Evolutionary conservation across 129 eudicot genomes (phyloP).

Genomic region (Centaurea solstitialis): DNA sequence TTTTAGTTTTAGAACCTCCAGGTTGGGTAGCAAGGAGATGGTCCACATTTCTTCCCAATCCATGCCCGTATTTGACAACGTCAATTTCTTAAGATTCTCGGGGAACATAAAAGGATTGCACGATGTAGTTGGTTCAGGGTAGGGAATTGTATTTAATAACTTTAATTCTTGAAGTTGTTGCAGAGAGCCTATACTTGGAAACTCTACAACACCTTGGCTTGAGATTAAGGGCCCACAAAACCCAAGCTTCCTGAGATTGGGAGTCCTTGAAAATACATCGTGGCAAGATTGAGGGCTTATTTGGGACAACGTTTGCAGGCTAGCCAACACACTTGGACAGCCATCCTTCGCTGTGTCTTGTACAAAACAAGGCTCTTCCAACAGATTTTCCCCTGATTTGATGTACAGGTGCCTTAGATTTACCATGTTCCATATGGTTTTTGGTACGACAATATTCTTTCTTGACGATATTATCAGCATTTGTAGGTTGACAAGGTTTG

Average conservation of each 20-base stretch:
- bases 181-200: slow-evolving; percentile 23
- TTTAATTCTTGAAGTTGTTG: slow-evolving; percentile 35
- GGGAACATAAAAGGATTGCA: slow-evolving; percentile 23
- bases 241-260: slow-evolving; percentile 33
- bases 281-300: slow-evolving; percentile 16
- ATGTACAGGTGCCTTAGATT: slow-evolving; percentile 24
- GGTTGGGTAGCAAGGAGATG: slow-evolving; percentile 15
- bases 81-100: slow-evolving; percentile 19
- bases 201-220: not conserved
- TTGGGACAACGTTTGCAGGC: slow-evolving; percentile 26
- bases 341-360: not conserved
- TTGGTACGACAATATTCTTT: slow-evolving; percentile 5
- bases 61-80: not conserved
- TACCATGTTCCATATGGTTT: slow-evolving; percentile 12
- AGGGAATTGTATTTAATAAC: not conserved
- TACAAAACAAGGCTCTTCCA: not conserved
- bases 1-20: slow-evolving; percentile 24
- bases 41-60: slow-evolving; percentile 26
- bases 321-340: not conserved
- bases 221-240: slow-evolving; percentile 20
- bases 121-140: not conserved
- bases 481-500: slow-evolving; percentile 30
- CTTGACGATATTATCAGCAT: slow-evolving; percentile 16
- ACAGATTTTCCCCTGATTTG: slow-evolving; percentile 22
- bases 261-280: slow-evolving; percentile 19